Conservation (phyloP, 495 filamentous ascomycete species). For the Cercophora newfieldiana region DNA sequence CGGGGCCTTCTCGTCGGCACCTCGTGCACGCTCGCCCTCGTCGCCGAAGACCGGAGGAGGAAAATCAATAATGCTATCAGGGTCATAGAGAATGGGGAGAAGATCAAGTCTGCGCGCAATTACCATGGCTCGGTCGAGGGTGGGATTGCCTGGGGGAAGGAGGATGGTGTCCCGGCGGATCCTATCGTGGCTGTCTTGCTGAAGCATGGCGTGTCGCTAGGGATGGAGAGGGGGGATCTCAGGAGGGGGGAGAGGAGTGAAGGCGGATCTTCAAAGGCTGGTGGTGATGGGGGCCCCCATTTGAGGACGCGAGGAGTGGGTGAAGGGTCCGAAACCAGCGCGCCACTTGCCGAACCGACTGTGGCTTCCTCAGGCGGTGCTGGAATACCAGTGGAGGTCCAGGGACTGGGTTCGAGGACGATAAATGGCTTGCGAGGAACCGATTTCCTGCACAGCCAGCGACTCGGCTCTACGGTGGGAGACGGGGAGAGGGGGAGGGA, state of each 20-base stretch:
- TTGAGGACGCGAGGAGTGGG: background rate
- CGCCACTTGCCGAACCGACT: background rate
- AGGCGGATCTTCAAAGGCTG: background rate
- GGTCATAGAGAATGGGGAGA: constrained; percentile 49
- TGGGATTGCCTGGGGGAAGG: background rate
- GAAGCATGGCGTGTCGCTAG: background rate
- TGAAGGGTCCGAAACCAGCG: background rate
- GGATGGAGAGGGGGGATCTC: background rate
- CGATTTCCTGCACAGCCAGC: background rate
- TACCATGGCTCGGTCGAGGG: constrained; percentile 35
- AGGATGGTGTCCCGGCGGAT: background rate
- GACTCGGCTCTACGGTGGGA: background rate
- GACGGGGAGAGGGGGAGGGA: background rate
- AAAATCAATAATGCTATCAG: constrained; percentile 47
- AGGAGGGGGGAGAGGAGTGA: background rate
- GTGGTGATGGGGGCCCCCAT: background rate
- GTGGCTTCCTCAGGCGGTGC: background rate
- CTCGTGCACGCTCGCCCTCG: constrained; percentile 52
- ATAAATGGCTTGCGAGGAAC: background rate
- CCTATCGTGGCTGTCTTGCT: background rate
- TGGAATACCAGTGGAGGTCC: background rate
- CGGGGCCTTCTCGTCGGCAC: constrained; percentile 53
- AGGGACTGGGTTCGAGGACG: background rate
- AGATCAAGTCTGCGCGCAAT: constrained; percentile 40
- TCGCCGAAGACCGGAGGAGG: constrained; percentile 56